Evolutionary conservation across 2,329 filamentous ascomycete species (phyloP).

Genomic region (Cordyceps militaris): DNA sequence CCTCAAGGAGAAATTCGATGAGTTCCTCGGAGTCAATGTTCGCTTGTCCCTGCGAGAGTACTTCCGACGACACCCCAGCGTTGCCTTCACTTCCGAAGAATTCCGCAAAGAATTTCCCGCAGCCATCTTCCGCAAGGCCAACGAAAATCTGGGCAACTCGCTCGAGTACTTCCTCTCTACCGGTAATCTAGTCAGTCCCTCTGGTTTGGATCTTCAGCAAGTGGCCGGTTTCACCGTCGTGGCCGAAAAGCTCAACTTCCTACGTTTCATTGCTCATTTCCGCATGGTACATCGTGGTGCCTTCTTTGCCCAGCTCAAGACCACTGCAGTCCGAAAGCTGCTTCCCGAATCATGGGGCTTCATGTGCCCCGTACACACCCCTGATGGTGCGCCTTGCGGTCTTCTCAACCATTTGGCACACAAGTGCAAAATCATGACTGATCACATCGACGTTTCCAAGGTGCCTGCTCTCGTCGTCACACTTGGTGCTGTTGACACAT

Average conservation of each 20-base stretch:
- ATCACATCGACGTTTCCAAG: constrained; percentile 63
- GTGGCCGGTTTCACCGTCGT: constrained; percentile 93
- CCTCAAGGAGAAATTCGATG: constrained; percentile 87
- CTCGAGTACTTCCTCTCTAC: constrained; percentile 96
- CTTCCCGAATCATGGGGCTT: constrained; percentile 97
- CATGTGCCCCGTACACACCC: constrained; percentile 93
- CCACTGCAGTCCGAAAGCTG: constrained; percentile 91
- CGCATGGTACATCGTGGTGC: constrained; percentile 98
- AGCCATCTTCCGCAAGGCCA: constrained; percentile 72
- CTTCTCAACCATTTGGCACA: constrained; percentile 92
- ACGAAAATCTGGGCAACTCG: constrained; percentile 79
- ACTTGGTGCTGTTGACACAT: constrained; percentile 69
- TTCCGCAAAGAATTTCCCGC: constrained; percentile 75
- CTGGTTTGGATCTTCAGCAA: constrained; percentile 89
- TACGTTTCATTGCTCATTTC: constrained; percentile 98
- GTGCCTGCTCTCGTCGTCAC: constrained; percentile 68
- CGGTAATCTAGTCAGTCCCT: constrained; percentile 85
- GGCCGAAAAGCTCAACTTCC: constrained; percentile 97
- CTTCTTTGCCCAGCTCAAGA: constrained; percentile 97
- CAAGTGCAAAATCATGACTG: constrained; percentile 84
- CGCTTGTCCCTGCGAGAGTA: constrained; percentile 50
- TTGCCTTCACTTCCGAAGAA: constrained; percentile 67
- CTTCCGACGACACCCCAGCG: constrained; percentile 47
- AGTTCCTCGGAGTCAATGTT: constrained; percentile 60
- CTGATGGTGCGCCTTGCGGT: constrained; percentile 91